A percentile compares a stretch with the other conserved stretches of the same genome.
Evolutionary conservation across 768 basidiomycete genomes (phyloP).

Genomic region (Krasilnikovozyma curviuscula): DNA sequence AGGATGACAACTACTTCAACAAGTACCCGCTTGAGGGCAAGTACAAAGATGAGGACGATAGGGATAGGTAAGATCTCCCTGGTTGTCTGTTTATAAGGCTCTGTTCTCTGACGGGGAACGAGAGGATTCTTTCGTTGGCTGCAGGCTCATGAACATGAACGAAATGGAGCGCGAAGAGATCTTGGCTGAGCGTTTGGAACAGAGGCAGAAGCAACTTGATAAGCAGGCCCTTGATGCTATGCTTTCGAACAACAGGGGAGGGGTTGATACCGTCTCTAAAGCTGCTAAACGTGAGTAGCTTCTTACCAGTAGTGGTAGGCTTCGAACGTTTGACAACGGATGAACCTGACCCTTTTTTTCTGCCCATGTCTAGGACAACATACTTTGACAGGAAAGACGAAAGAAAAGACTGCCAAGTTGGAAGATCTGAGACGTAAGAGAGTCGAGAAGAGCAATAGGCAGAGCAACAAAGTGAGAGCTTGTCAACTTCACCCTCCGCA

Average conservation of each 20-base stretch:
- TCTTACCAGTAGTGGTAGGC: too few species aligned
- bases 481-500: too few species aligned
- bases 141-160: constrained; percentile 54
- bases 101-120: background rate
- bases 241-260: constrained; percentile 20
- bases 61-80: constrained; percentile 42
- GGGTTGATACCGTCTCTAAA: constrained; percentile 35
- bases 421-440: constrained; percentile 72
- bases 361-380: constrained; percentile 42
- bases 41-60: constrained; percentile 67
- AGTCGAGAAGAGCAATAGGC: constrained; percentile 74
- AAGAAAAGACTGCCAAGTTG: constrained; percentile 57
- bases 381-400: constrained; percentile 49
- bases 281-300: constrained; percentile 63
- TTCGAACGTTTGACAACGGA: background rate
- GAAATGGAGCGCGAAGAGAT: constrained; percentile 82
- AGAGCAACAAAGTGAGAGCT: constrained; percentile 38
- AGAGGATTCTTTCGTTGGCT: constrained; percentile 1
- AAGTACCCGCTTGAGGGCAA: constrained; percentile 83
- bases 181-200: constrained; percentile 57
- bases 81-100: background rate
- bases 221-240: constrained; percentile 52
- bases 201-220: constrained; percentile 56
- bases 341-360: constrained; percentile 7
- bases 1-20: constrained; percentile 36